Conservation (phyloP, 139 green algal genomes). For the Ettlia oleoabundans region DNA sequence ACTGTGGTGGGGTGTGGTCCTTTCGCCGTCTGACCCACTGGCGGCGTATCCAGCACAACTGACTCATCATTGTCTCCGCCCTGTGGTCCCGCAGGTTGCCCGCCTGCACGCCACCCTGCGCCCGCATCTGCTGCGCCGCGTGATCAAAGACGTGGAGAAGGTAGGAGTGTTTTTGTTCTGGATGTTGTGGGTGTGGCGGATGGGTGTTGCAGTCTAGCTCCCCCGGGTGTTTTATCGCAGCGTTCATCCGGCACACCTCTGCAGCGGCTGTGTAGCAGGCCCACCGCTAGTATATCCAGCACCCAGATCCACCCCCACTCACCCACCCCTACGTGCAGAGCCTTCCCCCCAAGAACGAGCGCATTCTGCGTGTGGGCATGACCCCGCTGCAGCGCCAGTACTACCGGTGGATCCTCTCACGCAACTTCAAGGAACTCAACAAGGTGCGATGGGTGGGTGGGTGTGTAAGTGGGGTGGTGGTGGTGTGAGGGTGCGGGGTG, state of each 20-base stretch:
- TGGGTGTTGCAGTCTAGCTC: not conserved
- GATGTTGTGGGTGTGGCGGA: not conserved
- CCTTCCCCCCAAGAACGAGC: constrained; percentile 92
- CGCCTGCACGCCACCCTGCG: constrained; percentile 83
- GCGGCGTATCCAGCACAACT: not conserved
- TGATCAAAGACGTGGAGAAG: constrained; percentile 94
- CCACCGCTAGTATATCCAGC: not conserved
- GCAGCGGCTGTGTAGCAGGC: not conserved
- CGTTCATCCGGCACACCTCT: not conserved
- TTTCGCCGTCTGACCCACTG: too few relatives aligned
- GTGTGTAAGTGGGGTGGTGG: not conserved
- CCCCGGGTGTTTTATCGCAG: not conserved
- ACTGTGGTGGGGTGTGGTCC: too few relatives aligned
- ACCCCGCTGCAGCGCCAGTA: constrained; percentile 93
- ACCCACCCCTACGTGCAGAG: constrained; percentile 40
- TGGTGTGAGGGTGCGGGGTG: not conserved
- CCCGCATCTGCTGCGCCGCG: constrained; percentile 88
- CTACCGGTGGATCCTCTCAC: constrained; percentile 96
- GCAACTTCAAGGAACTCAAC: constrained; percentile 96
- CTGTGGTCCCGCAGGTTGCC: constrained; percentile 50
- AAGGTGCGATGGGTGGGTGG: constrained; percentile 55
- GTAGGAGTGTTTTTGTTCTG: not conserved
- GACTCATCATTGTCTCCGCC: not conserved
- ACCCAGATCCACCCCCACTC: not conserved
- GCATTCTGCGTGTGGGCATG: constrained; percentile 92